phyloP scores from a whole-genome alignment of 441 rosid genomes.

The Brassica balearica region DNA sequence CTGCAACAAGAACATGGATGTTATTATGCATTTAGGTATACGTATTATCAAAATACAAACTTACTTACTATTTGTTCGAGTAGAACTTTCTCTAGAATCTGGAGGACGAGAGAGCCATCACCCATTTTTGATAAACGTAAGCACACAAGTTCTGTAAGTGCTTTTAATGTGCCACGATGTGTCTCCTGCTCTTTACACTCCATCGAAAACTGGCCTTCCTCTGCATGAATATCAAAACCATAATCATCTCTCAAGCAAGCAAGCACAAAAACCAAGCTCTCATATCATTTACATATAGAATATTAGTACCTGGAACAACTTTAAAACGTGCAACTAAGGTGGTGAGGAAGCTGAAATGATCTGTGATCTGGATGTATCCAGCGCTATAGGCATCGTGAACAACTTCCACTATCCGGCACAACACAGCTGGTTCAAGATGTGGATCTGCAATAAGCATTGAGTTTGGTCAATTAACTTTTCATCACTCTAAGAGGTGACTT shows the following conservation, averaged over 20 bases:
- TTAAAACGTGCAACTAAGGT: slow-evolving; percentile 65
- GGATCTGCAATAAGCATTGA: slow-evolving; percentile 55
- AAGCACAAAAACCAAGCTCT: slow-evolving; percentile 11
- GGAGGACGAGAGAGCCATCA: slow-evolving; percentile 64
- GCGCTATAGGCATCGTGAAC: slow-evolving; percentile 67
- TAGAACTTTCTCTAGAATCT: slow-evolving; percentile 60
- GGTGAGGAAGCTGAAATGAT: slow-evolving; percentile 74
- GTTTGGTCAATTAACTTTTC: slow-evolving; percentile 27
- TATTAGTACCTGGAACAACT: slow-evolving; percentile 63
- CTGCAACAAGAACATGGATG: slow-evolving; percentile 49
- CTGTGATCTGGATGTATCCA: slow-evolving; percentile 75
- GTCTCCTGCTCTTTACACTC: slow-evolving; percentile 47
- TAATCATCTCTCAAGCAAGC: slow-evolving; percentile 17
- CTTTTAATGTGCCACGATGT: slow-evolving; percentile 55
- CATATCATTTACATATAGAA: not conserved
- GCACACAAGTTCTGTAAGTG: slow-evolving; percentile 55
- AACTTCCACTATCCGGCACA: slow-evolving; percentile 66
- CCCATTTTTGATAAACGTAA: slow-evolving; percentile 72
- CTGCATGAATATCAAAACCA: slow-evolving; percentile 50
- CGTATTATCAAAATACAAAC: slow-evolving; percentile 37
- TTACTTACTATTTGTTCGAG: slow-evolving; percentile 77
- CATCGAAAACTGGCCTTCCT: slow-evolving; percentile 39
- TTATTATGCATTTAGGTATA: slow-evolving; percentile 6
- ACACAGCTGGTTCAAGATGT: slow-evolving; percentile 61
- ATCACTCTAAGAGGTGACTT: slow-evolving; percentile 21